Base-by-base conservation (phyloP, 2,329 filamentous ascomycete genomes). In the Phialocephala sp. region DNA sequence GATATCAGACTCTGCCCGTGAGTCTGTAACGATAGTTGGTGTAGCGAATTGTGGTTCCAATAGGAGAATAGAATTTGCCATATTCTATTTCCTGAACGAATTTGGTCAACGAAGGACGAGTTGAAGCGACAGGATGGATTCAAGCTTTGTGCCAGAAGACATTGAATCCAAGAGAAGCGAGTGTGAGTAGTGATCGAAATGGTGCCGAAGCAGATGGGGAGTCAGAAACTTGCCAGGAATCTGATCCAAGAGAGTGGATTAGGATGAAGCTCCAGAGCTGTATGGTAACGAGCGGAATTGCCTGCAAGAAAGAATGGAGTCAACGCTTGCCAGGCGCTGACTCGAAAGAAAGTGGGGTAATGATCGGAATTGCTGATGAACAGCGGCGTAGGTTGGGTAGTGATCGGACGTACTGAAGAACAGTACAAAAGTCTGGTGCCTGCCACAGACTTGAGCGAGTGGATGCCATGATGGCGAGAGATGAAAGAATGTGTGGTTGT, bases 211-310 rank as follows among this genome's bases (percentile, higher is more conserved):
- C 52, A 8, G 12, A 43, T 8, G n/a, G 18, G 52, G 27, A 36
- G 24, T 35, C 15, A 43, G 36, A 52, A 37, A 52, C 59, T 54
- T 55, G 45, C 47, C 59, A 24, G 41, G 39, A 35, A 22, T 35
- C 22, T 55, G 8, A 54, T 15, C 52, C 27, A 36, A 62, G 24
- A 62, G 60, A 62, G 20, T 62, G 60, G 52, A 57, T 43, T 47
- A 20, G 20, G 35, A 56, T 35, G 36, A 56, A 47, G 59, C 36
- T 35, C 45, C 59, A 36, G 24, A 54, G 59, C 45, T 39, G 57
- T 9, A 47, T 18, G 41, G 20, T 50, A 50, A 27, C 15, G 45
- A 50, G 15, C 12, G 45, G n/a, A 27, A 14, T 43, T 50, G 45
- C 45, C 45, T 50, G 45, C 45, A 50, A 22, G 2, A 20, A 50